These are phyloP conservation scores for Hypoxylon sp. DNA, from an alignment of 2,329 filamentous ascomycete genomes.

Conservation along the genomic window DNA sequence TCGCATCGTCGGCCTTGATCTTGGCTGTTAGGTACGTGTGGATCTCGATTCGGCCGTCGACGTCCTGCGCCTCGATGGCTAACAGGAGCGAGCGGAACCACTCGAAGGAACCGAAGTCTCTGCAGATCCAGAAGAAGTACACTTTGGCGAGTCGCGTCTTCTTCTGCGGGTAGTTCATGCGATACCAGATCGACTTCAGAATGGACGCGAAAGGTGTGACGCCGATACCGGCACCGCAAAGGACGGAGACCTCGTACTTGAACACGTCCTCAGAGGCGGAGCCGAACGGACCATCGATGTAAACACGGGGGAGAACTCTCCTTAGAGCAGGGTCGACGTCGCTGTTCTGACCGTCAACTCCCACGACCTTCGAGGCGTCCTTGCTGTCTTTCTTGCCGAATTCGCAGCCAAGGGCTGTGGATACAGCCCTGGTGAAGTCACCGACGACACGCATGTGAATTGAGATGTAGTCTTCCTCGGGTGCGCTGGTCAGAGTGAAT, in stretches of 20 bases:
- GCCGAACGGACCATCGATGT: constrained; percentile 87
- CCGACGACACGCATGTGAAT: constrained; percentile 87
- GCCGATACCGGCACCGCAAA: constrained; percentile 86
- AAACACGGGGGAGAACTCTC: constrained; percentile 80
- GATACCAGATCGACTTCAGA: constrained; percentile 92
- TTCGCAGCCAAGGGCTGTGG: constrained; percentile 79
- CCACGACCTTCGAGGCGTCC: constrained; percentile 74
- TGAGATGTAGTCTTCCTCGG: constrained; percentile 90
- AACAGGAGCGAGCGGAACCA: constrained; percentile 88
- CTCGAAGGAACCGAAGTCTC: constrained; percentile 88
- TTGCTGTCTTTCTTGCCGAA: constrained; percentile 67
- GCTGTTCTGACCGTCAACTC: constrained; percentile 69
- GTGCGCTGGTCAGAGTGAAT: constrained; percentile 86
- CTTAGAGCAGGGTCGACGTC: constrained; percentile 77
- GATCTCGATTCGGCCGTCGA: constrained; percentile 87
- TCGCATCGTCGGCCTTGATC: constrained; percentile 86
- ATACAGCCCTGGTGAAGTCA: constrained; percentile 80
- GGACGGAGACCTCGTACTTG: constrained; percentile 83
- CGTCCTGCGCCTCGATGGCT: constrained; percentile 87
- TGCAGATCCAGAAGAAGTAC: constrained; percentile 93
- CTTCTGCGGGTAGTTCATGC: constrained; percentile 87
- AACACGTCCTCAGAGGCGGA: constrained; percentile 90
- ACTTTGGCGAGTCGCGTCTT: constrained; percentile 85
- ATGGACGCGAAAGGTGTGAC: constrained; percentile 90
- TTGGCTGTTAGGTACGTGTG: constrained; percentile 89